These are phyloP conservation scores for Zymoseptoria passerinii DNA, from an alignment of 2,329 filamentous ascomycete species.

Conservation along the genomic window DNA sequence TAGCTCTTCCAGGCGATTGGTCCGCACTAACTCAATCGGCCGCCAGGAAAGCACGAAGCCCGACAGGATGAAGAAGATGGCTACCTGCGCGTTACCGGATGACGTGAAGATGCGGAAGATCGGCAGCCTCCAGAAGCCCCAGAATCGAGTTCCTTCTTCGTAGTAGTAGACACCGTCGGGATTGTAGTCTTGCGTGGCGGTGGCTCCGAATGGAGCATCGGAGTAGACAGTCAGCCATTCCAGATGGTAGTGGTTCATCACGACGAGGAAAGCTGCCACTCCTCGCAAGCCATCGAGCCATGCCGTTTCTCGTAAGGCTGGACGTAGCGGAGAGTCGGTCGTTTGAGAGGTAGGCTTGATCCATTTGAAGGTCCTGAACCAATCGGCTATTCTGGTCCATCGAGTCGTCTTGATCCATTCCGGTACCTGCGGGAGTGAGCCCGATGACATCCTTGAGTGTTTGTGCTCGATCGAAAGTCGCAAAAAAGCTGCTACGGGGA, in stretches of 20 bases:
- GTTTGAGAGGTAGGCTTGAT: background rate
- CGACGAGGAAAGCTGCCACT: constrained; percentile 5
- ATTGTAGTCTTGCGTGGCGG: background rate
- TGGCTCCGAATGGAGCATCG: constrained; percentile 4
- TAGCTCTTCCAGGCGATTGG: constrained; percentile 1
- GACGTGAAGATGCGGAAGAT: constrained; percentile 5
- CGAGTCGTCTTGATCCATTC: background rate
- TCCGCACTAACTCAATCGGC: background rate
- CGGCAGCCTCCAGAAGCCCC: constrained; percentile 3
- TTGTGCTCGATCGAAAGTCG: background rate
- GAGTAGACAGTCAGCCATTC: background rate
- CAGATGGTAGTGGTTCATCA: constrained; percentile 4
- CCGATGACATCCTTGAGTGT: background rate
- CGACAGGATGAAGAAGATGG: constrained; percentile 7
- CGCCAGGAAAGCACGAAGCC: constrained; percentile 5
- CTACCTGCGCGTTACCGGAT: constrained; percentile 3
- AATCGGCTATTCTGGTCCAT: background rate
- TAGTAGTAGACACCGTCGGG: constrained; percentile 1
- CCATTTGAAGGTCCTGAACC: background rate
- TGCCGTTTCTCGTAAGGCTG: constrained; percentile 1
- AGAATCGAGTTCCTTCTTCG: background rate
- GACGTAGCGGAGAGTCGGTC: background rate
- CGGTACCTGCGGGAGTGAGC: background rate
- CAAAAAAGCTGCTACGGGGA: too few relatives aligned
- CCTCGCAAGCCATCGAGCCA: constrained; percentile 8